Evolutionary conservation across 331 rosid genomes (phyloP), one percentile per base, ranked within the genome.

Genomic region (Dryas integrifolia): DNA sequence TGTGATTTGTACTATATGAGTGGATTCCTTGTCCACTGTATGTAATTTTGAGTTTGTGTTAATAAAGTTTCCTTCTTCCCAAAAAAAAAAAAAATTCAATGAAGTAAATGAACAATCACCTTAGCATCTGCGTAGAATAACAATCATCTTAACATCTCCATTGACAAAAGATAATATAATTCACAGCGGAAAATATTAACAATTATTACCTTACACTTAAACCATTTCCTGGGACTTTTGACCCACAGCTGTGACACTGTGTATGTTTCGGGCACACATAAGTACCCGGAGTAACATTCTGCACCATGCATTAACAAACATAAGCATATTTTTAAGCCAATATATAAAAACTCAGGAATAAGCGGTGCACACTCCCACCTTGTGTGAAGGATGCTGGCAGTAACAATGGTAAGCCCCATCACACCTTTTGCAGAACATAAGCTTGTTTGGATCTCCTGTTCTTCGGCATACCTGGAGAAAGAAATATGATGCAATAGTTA

Each of bases 381-480:
- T 95, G 60, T 92, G 99, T 8, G 99, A 90, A 76, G 99, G 99
- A 78, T 89, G 97, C 76, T 88, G 87, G 80, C 99, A 95, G 85
- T 92, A 95, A 82, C 99, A 95, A 75, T 95, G 99, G 76, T 92
- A 92, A 71, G 99, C 98, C 65, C 97, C 98, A 77, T 95, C 99
- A 26, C 99, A 95, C 82, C 99, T 87, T 85, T 86, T 95, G 79
- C 99, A 95, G 83, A 95, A 95, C 98, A 95, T 92, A 82, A 95
- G 92, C 77, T 95, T 95, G 72, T 91, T 88, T 21, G 99, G 97
- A 79, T 95, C 98, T 52, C 99, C 99, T 5, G 92, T 90, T 82
- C 97, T 90, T 77, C 96, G 84, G 84, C 99, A 95, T 35, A 91
- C 95, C 99, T 95, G 75, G 77, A 75, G 26, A 76, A 80, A 79